A percentile compares a stretch with the other conserved stretches of the same genome.
These are phyloP conservation scores for Penicillium sp. DNA, from an alignment of 2,329 filamentous ascomycete genomes.

Conservation along the genomic window DNA sequence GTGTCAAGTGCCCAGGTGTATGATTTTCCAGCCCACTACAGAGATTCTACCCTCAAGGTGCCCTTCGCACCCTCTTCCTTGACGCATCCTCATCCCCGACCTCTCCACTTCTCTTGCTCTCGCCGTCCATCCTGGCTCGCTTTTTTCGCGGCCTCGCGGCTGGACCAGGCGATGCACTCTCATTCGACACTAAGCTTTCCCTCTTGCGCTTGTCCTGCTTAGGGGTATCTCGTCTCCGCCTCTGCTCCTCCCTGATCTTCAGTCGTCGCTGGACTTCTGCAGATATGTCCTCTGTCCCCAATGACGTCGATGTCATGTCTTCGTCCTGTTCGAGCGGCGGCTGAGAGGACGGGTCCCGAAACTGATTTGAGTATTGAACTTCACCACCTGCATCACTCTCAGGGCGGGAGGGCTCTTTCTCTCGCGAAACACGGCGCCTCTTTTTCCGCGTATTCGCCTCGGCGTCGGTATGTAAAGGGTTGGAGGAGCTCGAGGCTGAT, in stretches of 20 bases:
- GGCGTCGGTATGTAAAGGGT: conserved; percentile 10
- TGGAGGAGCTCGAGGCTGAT: neutral
- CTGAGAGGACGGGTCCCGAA: conserved; percentile 8
- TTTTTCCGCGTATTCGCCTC: conserved; percentile 17
- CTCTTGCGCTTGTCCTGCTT: conserved; percentile 44
- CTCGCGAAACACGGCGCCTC: neutral
- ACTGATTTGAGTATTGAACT: conserved; percentile 14
- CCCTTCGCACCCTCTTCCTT: conserved; percentile 7
- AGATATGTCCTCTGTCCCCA: conserved; percentile 48
- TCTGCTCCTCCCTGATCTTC: conserved; percentile 44
- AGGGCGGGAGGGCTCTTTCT: neutral
- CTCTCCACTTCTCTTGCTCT: conserved; percentile 5
- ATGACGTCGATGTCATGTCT: conserved; percentile 27
- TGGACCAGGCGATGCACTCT: conserved; percentile 18
- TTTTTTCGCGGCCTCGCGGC: conserved; percentile 23
- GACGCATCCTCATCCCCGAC: neutral
- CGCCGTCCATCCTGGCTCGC: conserved; percentile 14
- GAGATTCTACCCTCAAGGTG: neutral
- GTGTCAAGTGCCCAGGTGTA: neutral
- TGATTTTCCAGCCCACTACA: neutral
- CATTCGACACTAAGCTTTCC: conserved; percentile 37
- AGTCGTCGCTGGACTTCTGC: conserved; percentile 48
- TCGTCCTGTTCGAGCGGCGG: conserved; percentile 23
- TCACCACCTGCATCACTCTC: neutral
- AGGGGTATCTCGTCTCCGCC: conserved; percentile 28